Base-by-base conservation (phyloP, 352 stramenopile species). In the Aphanomyces invadans region DNA sequence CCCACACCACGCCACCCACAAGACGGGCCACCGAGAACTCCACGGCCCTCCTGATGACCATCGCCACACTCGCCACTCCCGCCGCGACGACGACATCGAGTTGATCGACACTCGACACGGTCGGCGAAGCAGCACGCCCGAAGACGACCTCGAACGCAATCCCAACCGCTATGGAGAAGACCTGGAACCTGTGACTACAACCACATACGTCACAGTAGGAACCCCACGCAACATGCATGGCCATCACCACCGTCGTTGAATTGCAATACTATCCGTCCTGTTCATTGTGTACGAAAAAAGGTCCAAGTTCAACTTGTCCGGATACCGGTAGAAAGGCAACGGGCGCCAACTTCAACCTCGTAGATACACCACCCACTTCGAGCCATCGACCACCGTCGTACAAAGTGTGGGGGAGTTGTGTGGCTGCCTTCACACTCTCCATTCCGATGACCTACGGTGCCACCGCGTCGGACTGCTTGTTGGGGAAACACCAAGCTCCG, bases 1-100 rank as follows among this genome's bases (percentile, higher is more conserved):
- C n/a, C 74, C 74, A 38, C 73, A 79, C 49, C 39, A 66, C 19
- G 48, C 12, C 21, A 64, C 55, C 5, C 55, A 52, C 36, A 49
- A 64, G 9, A 10, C 31, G 21, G 32, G 36, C 25, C 55, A 64
- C 36, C 55, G 17, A 10, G 55, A 64, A 31, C 21, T 64, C n/a
- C 28, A 52, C 12, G 55, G 17, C 0, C 55, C 36, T 15, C 36
- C 36, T 15, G 36, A 42, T 42, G 36, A 49, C 10, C 55, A 64
- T 38, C 39, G 25, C 36, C 38, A 42, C 29, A 26, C 28, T 2
- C 28, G 7, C 23, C 25, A 28, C 51, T 44, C 10, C 51, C 19
- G 33, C 11, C 2, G 12, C 31, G 19, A 49, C 7, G 26, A 62
- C 17, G 54, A 2, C 5, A 62, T 62, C 26, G 54, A 62, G 46